Evolutionary conservation across 2,329 filamentous ascomycete genomes (phyloP), one percentile per base, ranked within the genome.

Genomic region (Moelleriella libera): DNA sequence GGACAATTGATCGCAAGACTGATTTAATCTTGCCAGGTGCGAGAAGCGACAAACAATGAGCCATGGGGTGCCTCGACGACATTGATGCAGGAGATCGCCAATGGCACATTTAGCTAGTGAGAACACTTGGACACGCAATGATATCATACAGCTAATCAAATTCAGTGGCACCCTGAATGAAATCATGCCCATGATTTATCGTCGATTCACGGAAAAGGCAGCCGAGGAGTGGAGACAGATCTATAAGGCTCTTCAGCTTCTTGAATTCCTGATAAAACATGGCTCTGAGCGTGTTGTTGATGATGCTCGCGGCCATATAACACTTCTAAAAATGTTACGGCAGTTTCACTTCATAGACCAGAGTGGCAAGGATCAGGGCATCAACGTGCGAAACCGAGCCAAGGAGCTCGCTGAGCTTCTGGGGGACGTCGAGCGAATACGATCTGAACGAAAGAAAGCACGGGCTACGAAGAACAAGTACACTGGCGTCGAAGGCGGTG

Each of bases 121-220:
- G 87, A 30, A 9, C 8, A 37, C 34, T 12, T 12, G 8, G 34
- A 12, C 8, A 37, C 8, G 34, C 4, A 12, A 37, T 37, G 34
- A 9, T 29, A n/a, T 37, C 45, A 47, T 11, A 5, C 40, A 49
- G 37, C 12, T 50, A 45, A 46, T 31, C 14, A n/a, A 14, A 41
- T 14, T 7, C 61, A 96, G 90, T 64, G 88, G 95, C 80, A 80
- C 89, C 46, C 80, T 98, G 49, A 97, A 97, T 67, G 92, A 98
- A 67, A 97, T 98, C 63, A 98, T 98, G 92, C 92, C 92, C 55
- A 92, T 98, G 88, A 95, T 98, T 62, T 98, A 98, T 72, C 92
- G 94, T 61, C 86, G 92, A 54, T 98, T 98, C 67, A 98, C 92
- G 51, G 92, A 98, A 65, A 98, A 98, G 72, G 78, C 88, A 6